phyloP scores from a whole-genome alignment of 352 stramenopile genomes.

The Phytopythium cucurbitacearum region DNA sequence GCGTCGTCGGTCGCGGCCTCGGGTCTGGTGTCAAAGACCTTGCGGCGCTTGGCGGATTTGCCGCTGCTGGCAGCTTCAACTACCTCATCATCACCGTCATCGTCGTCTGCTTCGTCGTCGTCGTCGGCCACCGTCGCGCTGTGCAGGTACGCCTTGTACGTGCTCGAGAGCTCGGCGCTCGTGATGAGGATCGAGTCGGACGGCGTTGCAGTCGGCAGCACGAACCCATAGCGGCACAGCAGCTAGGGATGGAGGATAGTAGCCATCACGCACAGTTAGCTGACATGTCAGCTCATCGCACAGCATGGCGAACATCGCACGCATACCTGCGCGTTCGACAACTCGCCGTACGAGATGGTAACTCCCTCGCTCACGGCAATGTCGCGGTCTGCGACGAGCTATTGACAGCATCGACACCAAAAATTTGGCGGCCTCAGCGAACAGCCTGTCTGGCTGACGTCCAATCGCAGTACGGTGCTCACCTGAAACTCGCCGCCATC shows the following conservation, averaged over 20 bases:
- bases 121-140: conserved; percentile 21
- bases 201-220: conserved; percentile 27
- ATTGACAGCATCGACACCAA: not conserved
- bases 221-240: conserved; percentile 70
- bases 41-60: conserved; percentile 40
- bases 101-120: conserved; percentile 14
- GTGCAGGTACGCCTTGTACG: conserved; percentile 29
- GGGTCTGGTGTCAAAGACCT: conserved; percentile 23
- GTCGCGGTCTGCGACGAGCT: conserved; percentile 47
- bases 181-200: conserved; percentile 55
- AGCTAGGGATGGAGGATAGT: conserved; percentile 18
- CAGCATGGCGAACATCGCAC: not conserved
- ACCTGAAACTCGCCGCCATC: conserved; percentile 47
- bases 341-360: conserved; percentile 67
- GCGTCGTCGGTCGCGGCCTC: conserved; percentile 12
- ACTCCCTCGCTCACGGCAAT: conserved; percentile 41
- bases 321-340: conserved; percentile 68
- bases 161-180: conserved; percentile 33
- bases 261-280: too few relatives aligned
- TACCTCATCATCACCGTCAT: conserved; percentile 7
- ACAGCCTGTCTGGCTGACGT: conserved; percentile 1
- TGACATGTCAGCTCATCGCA: not conserved
- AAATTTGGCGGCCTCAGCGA: not conserved
- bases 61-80: conserved; percentile 12
- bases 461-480: conserved; percentile 3